These are phyloP conservation scores for Pseudogymnoascus sp. DNA, from an alignment of 2,329 filamentous ascomycete species.

Conservation along the genomic window DNA sequence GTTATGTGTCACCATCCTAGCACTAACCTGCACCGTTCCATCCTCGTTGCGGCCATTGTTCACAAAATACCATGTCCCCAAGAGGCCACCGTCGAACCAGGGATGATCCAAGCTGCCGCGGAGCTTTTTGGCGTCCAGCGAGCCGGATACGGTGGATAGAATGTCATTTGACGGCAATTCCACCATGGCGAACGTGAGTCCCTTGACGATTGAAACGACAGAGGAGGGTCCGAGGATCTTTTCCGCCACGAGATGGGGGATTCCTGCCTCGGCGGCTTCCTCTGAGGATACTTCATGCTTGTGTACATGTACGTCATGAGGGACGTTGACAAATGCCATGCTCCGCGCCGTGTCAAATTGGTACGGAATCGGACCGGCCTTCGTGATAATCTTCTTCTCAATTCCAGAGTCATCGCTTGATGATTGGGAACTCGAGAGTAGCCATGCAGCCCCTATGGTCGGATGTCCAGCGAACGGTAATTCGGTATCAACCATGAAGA, in stretches of 20 bases:
- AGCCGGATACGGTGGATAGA: conserved; percentile 30
- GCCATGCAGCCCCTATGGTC: conserved; percentile 48
- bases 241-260: conserved; percentile 26
- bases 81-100: background rate
- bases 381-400: conserved; percentile 39
- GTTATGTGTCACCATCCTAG: conserved; percentile 49
- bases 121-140: conserved; percentile 31
- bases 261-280: conserved; percentile 23
- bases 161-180: conserved; percentile 52
- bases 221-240: conserved; percentile 32
- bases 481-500: conserved; percentile 48
- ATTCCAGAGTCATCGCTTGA: conserved; percentile 21
- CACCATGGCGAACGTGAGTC: conserved; percentile 66
- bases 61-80: conserved; percentile 13
- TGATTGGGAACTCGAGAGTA: conserved; percentile 33
- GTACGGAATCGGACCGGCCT: conserved; percentile 49
- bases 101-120: conserved; percentile 27
- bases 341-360: conserved; percentile 30
- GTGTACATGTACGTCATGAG: conserved; percentile 61
- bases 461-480: conserved; percentile 57
- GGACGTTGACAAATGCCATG: conserved; percentile 54
- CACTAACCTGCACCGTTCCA: conserved; percentile 36
- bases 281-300: conserved; percentile 29
- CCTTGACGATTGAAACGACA: conserved; percentile 58
- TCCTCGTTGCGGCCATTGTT: conserved; percentile 25